Conservation (phyloP, 176 grass and related monocot species). For the Guadua angustifolia region DNA sequence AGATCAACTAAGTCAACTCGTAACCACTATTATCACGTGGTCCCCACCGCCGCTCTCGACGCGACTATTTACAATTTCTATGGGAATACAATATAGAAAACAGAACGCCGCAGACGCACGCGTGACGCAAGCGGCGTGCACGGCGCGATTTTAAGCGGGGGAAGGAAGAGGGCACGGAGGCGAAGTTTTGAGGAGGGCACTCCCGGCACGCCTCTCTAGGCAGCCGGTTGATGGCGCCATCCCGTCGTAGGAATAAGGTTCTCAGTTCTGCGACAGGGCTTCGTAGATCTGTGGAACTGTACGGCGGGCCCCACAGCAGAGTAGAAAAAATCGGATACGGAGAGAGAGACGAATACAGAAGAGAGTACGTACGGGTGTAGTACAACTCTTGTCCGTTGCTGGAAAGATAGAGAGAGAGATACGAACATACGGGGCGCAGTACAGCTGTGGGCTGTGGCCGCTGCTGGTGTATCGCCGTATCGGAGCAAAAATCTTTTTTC, state of each 20-base stretch:
- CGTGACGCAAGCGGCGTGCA: conserved; percentile 37
- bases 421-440: not conserved
- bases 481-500: not conserved
- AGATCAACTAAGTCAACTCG: too few relatives aligned
- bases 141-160: not conserved
- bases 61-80: not conserved
- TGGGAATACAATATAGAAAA: too few relatives aligned
- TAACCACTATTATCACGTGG: not conserved
- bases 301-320: not conserved
- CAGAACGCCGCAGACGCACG: not conserved
- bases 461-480: not conserved
- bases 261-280: not conserved
- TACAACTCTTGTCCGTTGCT: too few relatives aligned
- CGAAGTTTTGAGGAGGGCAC: too few relatives aligned
- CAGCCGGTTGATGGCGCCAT: not conserved
- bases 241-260: not conserved
- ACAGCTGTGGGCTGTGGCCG: not conserved
- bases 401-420: too few relatives aligned
- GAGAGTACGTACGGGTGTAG: too few relatives aligned
- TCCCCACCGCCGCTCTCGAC: not conserved
- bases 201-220: not conserved
- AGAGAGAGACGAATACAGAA: too few relatives aligned
- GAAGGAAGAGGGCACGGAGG: too few relatives aligned
- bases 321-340: not conserved
- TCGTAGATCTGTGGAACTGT: not conserved